These are phyloP conservation scores for Pyrenochaeta sp. DNA, from an alignment of 2,329 filamentous ascomycete species.

Conservation along the genomic window DNA sequence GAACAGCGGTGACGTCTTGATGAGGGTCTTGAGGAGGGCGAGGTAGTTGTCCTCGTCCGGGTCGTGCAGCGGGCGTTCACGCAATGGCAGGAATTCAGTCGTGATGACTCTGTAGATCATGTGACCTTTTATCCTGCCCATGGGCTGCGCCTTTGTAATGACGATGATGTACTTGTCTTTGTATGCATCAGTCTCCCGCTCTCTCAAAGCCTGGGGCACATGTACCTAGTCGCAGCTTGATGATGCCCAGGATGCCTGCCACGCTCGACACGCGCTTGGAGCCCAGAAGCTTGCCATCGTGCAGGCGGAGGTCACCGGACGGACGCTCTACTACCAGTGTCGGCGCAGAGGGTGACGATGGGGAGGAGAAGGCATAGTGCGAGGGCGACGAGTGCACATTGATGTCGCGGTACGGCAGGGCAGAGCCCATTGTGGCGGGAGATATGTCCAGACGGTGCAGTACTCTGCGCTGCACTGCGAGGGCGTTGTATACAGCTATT, in stretches of 20 bases:
- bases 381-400: slow-evolving; percentile 93
- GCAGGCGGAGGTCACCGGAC: slow-evolving; percentile 86
- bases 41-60: slow-evolving; percentile 94
- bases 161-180: slow-evolving; percentile 94
- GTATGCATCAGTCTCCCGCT: slow-evolving; percentile 24
- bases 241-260: slow-evolving; percentile 91
- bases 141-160: slow-evolving; percentile 91
- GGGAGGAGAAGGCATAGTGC: slow-evolving; percentile 95
- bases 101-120: slow-evolving; percentile 93
- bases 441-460: neutral
- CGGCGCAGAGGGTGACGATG: slow-evolving; percentile 87
- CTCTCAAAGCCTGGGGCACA: slow-evolving; percentile 2
- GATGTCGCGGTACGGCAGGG: slow-evolving; percentile 89
- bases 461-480: neutral
- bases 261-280: slow-evolving; percentile 92
- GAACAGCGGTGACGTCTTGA: slow-evolving; percentile 90
- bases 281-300: slow-evolving; percentile 77
- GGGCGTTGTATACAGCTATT: neutral
- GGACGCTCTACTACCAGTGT: slow-evolving; percentile 90
- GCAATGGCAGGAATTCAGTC: slow-evolving; percentile 92
- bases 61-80: slow-evolving; percentile 90
- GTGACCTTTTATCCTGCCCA: slow-evolving; percentile 92
- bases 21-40: slow-evolving; percentile 77
- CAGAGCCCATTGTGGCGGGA: slow-evolving; percentile 55
- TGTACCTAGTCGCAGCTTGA: slow-evolving; percentile 89